Evolutionary conservation across 2,329 filamentous ascomycete species (phyloP).

Genomic region (Claviceps cyperi): DNA sequence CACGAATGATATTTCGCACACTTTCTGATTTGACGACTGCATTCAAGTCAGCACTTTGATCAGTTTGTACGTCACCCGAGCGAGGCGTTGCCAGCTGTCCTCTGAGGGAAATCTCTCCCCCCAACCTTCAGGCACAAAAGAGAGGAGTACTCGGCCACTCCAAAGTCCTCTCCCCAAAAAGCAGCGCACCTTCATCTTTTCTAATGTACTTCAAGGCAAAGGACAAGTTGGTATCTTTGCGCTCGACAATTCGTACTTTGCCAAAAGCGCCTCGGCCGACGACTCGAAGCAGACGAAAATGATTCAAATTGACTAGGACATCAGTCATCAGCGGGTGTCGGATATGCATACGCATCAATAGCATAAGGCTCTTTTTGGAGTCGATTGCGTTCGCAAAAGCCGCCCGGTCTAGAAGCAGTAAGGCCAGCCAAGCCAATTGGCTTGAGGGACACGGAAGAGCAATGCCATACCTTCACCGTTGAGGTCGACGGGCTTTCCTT

Average conservation of each 20-base stretch:
- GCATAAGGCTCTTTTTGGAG: neutral
- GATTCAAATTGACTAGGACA: slow-evolving; percentile 75
- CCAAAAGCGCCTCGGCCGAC: slow-evolving; percentile 97
- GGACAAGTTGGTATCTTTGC: slow-evolving; percentile 84
- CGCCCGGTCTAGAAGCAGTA: neutral
- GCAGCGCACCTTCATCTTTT: slow-evolving; percentile 77
- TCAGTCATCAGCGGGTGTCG: neutral
- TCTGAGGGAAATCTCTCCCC: too few relatives aligned
- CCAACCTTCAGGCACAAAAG: too few relatives aligned
- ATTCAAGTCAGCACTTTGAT: neutral
- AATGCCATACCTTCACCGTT: slow-evolving; percentile 66
- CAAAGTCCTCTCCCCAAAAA: neutral
- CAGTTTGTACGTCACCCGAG: too few relatives aligned
- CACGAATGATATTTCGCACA: slow-evolving; percentile 93
- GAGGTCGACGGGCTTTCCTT: slow-evolving; percentile 84
- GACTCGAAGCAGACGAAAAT: slow-evolving; percentile 87
- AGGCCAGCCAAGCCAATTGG: neutral
- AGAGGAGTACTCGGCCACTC: neutral
- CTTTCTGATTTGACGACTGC: slow-evolving; percentile 92
- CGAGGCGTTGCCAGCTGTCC: too few relatives aligned
- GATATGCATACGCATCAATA: neutral
- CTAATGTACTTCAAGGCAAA: slow-evolving; percentile 97
- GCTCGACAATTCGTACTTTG: slow-evolving; percentile 96
- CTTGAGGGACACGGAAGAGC: slow-evolving; percentile 4
- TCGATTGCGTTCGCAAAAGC: neutral